Evolutionary conservation across 495 filamentous ascomycete species (phyloP).

Genomic region (Talaromyces proteolyticus): DNA sequence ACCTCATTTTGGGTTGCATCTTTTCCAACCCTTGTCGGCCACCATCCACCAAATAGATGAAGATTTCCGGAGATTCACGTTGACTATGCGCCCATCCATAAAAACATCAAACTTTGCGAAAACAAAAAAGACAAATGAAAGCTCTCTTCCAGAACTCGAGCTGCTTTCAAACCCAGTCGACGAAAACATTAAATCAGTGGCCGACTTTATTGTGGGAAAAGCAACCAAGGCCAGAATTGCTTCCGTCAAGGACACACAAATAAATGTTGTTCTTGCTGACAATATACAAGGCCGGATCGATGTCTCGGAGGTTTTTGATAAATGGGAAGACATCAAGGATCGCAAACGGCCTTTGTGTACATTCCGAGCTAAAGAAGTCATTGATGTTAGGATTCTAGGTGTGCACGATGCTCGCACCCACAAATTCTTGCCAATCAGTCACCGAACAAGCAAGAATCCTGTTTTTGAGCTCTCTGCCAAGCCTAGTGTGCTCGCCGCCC

Average conservation of each 20-base stretch:
- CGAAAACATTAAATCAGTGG: constrained; percentile 51
- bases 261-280: constrained; percentile 86
- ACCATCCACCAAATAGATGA: constrained; percentile 65
- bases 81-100: constrained; percentile 50
- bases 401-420: constrained; percentile 87
- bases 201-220: constrained; percentile 69
- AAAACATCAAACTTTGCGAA: constrained; percentile 24
- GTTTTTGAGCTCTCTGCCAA: constrained; percentile 91
- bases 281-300: constrained; percentile 89
- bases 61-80: constrained; percentile 49
- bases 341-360: constrained; percentile 67
- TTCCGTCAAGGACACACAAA: constrained; percentile 79
- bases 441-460: constrained; percentile 66
- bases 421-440: constrained; percentile 85
- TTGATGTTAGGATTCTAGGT: constrained; percentile 75
- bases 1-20: constrained; percentile 68
- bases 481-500: constrained; percentile 52
- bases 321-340: constrained; percentile 78
- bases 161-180: constrained; percentile 64
- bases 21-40: constrained; percentile 62
- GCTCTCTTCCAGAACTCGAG: constrained; percentile 23
- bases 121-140: constrained; percentile 17
- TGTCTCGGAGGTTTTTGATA: constrained; percentile 81
- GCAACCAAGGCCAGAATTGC: constrained; percentile 71
- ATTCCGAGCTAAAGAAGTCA: constrained; percentile 63